A percentile compares a stretch with the other conserved stretches of the same genome.
These are phyloP conservation scores for Tetracladium maxilliforme DNA, from an alignment of 2,329 filamentous ascomycete genomes.

Conservation along the genomic window DNA sequence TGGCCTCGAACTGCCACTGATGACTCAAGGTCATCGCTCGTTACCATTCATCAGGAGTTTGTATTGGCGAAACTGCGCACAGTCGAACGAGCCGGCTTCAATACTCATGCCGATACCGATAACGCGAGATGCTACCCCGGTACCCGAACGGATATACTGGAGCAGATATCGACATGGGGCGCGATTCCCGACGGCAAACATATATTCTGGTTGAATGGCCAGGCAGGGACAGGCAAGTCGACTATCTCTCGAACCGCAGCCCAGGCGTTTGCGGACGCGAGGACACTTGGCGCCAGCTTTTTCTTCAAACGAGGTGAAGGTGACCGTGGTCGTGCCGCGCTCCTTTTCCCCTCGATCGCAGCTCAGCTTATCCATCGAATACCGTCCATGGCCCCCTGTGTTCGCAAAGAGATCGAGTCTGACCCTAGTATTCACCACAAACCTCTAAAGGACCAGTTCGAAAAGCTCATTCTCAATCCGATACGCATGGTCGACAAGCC, in stretches of 20 bases:
- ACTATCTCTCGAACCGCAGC: constrained; percentile 20
- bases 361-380: constrained; percentile 8
- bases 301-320: constrained; percentile 17
- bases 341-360: constrained; percentile 16
- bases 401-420: constrained; percentile 5
- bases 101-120: constrained; percentile 18
- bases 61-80: constrained; percentile 9
- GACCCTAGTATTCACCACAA: constrained; percentile 6
- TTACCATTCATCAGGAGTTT: constrained; percentile 9
- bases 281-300: constrained; percentile 14
- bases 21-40: constrained; percentile 5
- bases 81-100: constrained; percentile 14
- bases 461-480: constrained; percentile 25
- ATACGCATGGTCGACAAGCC: constrained; percentile 11
- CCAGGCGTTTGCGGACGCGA: constrained; percentile 6
- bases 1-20: constrained; percentile 1
- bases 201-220: constrained; percentile 11
- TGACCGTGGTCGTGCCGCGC: constrained; percentile 12
- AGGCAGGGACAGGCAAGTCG: constrained; percentile 17
- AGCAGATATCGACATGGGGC: constrained; percentile 6
- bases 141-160: constrained; percentile 10
- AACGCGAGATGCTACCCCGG: constrained; percentile 14
- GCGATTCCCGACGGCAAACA: constrained; percentile 3
- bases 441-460: constrained; percentile 23
- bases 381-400: constrained; percentile 6